phyloP scores from a whole-genome alignment of 352 stramenopile species.

The Saprolegnia diclina region DNA sequence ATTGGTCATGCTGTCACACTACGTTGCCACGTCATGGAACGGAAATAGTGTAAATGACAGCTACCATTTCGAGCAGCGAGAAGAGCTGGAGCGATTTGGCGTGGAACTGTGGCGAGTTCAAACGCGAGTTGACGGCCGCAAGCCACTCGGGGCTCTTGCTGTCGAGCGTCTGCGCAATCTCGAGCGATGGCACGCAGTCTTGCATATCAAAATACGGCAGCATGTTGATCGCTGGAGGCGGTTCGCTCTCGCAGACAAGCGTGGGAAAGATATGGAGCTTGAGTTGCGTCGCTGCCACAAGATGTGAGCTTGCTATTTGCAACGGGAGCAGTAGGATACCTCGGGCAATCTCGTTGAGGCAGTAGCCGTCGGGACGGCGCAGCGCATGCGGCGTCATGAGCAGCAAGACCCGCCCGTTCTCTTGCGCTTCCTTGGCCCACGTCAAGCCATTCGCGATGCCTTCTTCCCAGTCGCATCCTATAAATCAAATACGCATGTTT shows the following conservation, averaged over 20 bases:
- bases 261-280: constrained; percentile 66
- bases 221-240: constrained; percentile 58
- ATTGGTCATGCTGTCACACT: constrained; percentile 63
- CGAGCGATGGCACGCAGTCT: constrained; percentile 46
- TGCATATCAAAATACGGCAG: constrained; percentile 71
- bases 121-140: constrained; percentile 34
- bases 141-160: constrained; percentile 39
- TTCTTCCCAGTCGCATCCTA: constrained; percentile 57
- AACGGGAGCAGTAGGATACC: constrained; percentile 6
- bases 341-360: constrained; percentile 70
- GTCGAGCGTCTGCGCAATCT: constrained; percentile 31
- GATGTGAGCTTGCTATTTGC: not conserved
- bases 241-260: constrained; percentile 56
- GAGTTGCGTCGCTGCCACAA: constrained; percentile 37
- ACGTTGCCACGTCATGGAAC: not conserved
- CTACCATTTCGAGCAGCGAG: constrained; percentile 56
- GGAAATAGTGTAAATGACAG: not conserved
- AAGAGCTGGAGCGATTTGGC: constrained; percentile 52
- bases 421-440: constrained; percentile 62
- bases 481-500: too few relatives aligned
- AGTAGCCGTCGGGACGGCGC: constrained; percentile 65
- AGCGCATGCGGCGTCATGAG: constrained; percentile 76
- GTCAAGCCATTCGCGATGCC: constrained; percentile 56
- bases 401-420: constrained; percentile 64
- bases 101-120: constrained; percentile 39